Conservation (phyloP, 2,329 filamentous ascomycete species). For the Penicillium glabrum region DNA sequence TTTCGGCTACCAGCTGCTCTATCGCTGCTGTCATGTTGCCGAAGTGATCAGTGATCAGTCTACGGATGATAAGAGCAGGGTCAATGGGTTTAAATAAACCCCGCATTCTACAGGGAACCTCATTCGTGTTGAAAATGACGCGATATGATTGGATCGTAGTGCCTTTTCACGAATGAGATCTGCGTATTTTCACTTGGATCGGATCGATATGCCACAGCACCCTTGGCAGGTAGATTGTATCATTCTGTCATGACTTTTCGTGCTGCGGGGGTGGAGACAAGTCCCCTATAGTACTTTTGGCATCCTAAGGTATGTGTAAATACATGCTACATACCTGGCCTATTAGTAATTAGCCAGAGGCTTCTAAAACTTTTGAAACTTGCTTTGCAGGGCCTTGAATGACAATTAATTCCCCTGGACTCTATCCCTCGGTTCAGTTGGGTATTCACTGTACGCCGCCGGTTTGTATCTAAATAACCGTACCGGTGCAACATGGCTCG, state of each 20-base stretch:
- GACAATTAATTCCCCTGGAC: too few relatives aligned
- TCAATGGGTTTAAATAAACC: not conserved
- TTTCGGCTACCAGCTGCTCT: not conserved
- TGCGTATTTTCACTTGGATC: not conserved
- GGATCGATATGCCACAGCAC: not conserved
- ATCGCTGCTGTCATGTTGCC: not conserved
- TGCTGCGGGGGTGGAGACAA: not conserved
- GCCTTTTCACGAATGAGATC: not conserved
- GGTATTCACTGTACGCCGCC: conserved; percentile 23
- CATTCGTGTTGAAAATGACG: not conserved
- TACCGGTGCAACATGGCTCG: conserved; percentile 40
- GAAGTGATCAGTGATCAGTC: not conserved
- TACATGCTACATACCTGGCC: too few relatives aligned
- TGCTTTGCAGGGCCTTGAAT: too few relatives aligned
- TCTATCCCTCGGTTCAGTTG: too few relatives aligned
- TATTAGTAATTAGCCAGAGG: too few relatives aligned
- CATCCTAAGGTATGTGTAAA: too few relatives aligned
- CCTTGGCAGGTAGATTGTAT: not conserved
- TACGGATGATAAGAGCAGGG: not conserved
- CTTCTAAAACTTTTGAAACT: too few relatives aligned
- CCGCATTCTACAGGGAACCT: not conserved
- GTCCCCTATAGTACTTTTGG: not conserved
- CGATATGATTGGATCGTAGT: not conserved
- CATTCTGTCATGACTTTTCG: not conserved
- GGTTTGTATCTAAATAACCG: conserved; percentile 43